A percentile compares a stretch with the other conserved stretches of the same genome.
Evolutionary conservation across 139 green algal species (phyloP).

Genomic region (Coelastrella sp.): DNA sequence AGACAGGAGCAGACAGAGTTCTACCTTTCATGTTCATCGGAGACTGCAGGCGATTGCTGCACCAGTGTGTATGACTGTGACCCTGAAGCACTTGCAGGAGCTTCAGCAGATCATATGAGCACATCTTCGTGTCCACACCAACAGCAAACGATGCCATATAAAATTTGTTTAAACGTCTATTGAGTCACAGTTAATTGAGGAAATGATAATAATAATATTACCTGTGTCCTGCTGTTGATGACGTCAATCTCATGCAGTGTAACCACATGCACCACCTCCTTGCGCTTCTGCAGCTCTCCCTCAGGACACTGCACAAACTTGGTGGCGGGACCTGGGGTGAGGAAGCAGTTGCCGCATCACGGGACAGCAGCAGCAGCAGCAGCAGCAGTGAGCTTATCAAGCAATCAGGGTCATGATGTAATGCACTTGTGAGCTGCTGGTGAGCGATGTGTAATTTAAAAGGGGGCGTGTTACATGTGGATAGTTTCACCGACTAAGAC

Average conservation of each 20-base stretch:
- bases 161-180: no score
- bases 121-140: neutral
- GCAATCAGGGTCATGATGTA: no score
- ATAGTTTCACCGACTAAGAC: no score
- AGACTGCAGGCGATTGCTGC: no score
- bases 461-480: no score
- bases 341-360: neutral
- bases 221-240: constrained; percentile 92
- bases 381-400: neutral
- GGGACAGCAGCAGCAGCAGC: neutral
- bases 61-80: no score
- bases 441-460: no score
- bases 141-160: neutral
- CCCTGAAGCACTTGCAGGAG: neutral
- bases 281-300: constrained; percentile 98
- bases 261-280: constrained; percentile 98
- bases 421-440: no score
- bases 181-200: no score
- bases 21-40: no score
- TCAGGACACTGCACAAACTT: constrained; percentile 99
- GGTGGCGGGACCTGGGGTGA: constrained; percentile 81
- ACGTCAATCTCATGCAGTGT: constrained; percentile 98
- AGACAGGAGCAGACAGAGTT: no score
- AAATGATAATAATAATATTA: no score
- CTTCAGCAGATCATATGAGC: neutral